These are phyloP conservation scores for Sphagnum contortum DNA, from an alignment of 225 moss, liverwort and hornwort species.

Conservation along the genomic window DNA sequence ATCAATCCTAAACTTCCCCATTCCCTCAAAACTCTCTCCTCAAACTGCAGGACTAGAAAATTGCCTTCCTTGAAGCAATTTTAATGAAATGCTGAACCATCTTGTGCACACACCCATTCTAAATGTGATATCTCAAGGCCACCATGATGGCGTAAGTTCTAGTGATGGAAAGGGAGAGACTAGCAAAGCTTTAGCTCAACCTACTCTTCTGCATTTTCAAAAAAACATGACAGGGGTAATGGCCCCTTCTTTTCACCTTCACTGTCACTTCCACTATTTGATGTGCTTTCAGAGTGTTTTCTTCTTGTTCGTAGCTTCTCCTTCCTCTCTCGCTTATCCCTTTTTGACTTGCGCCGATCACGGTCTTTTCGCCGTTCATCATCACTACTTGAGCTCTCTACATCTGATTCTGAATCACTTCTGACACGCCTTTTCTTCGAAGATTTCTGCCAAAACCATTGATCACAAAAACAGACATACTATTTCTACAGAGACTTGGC, in stretches of 20 bases:
- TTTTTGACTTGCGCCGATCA: slow-evolving; percentile 61
- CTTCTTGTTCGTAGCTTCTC: slow-evolving; percentile 75
- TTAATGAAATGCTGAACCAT: too few species aligned
- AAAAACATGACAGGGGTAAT: slow-evolving; percentile 76
- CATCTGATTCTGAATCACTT: slow-evolving; percentile 77
- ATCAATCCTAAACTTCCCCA: too few species aligned
- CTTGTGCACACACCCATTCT: too few species aligned
- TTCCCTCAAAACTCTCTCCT: too few species aligned
- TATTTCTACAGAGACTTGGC: neutral
- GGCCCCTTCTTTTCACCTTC: slow-evolving; percentile 67
- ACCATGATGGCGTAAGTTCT: too few species aligned
- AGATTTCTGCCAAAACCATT: slow-evolving; percentile 51
- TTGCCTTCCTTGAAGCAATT: too few species aligned
- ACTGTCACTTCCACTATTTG: slow-evolving; percentile 68
- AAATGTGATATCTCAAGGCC: too few species aligned
- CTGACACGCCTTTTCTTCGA: slow-evolving; percentile 70
- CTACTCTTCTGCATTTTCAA: slow-evolving; percentile 70
- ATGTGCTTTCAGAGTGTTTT: slow-evolving; percentile 63
- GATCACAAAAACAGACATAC: neutral
- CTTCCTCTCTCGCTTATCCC: slow-evolving; percentile 58
- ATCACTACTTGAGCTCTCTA: slow-evolving; percentile 73
- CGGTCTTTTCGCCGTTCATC: slow-evolving; percentile 70
- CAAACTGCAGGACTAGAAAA: too few species aligned
- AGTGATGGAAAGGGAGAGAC: too few species aligned
- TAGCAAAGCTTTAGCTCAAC: neutral